Evolutionary conservation across 139 green algal genomes (phyloP).

Genomic region (Desmodesmus armatus): DNA sequence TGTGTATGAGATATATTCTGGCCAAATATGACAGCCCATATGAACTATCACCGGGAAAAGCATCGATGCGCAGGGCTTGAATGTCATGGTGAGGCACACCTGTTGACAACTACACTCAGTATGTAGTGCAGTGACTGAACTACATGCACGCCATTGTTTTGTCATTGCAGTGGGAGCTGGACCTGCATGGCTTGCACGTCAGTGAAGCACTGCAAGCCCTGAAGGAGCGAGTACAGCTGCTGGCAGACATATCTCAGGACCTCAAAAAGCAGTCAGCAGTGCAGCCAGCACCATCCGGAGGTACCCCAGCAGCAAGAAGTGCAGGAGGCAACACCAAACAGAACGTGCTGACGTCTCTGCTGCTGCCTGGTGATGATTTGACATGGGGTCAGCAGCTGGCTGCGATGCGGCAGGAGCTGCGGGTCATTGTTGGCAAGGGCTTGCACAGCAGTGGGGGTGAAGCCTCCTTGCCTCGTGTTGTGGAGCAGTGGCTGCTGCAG

Average conservation of each 20-base stretch:
- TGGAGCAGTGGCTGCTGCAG: conserved; percentile 17
- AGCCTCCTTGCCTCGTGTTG: conserved; percentile 16
- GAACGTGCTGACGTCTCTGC: conserved; percentile 10
- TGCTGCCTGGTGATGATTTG: conserved; percentile 4
- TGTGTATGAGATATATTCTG: too few relatives aligned
- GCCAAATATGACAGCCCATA: too few relatives aligned
- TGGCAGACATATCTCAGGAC: conserved; percentile 8
- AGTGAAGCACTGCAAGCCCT: conserved; percentile 15
- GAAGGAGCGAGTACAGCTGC: conserved; percentile 8
- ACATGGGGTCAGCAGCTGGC: background rate
- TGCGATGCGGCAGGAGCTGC: conserved; percentile 11
- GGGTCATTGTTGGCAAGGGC: conserved; percentile 30
- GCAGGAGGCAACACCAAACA: conserved; percentile 4
- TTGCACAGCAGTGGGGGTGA: conserved; percentile 18
- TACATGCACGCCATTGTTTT: background rate
- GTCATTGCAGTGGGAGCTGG: conserved; percentile 11
- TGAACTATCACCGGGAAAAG: too few relatives aligned
- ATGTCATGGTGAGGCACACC: background rate
- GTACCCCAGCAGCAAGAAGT: background rate
- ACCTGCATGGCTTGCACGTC: conserved; percentile 35
- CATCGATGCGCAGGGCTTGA: background rate
- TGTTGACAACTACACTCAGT: background rate
- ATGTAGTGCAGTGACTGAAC: background rate
- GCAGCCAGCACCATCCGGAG: background rate
- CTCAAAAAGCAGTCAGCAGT: conserved; percentile 34